Base-by-base conservation (phyloP, 2,329 filamentous ascomycete genomes). In the Dactylonectria estremocensis region DNA sequence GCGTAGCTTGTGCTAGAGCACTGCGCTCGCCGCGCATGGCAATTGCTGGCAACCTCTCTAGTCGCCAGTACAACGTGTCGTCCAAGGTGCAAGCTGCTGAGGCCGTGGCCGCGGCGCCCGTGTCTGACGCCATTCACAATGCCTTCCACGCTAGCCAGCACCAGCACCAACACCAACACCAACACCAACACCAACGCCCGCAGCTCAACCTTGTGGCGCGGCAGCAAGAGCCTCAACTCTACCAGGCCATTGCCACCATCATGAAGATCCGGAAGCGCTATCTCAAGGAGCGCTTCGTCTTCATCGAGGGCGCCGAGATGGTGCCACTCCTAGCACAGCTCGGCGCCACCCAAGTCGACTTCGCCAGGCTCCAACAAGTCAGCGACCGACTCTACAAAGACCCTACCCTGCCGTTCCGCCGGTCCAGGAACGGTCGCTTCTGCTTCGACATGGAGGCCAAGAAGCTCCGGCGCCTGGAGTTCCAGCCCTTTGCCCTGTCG, bases 401-500 rank as follows among this genome's bases (percentile, higher is more conserved):
- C 58, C 75, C 76, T 20, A 77, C 75, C 2, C 69, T 77, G 13
- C 65, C 69, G 40, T 77, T 71, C 64, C 75, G 76, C 35, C 69
- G 64, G 22, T 64, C 68, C 5, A 73, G 63, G 11, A 74, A 72
- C 56, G 75, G 74, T 9, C 67, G 73, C 20, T 78, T 74, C 62
- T 76, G 66, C 56, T 60, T 76, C 43, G 76, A 78, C 49, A 56
- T 67, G 31, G 69, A 69, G 28, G 67, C 70, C n/a, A 52, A 65
- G 6, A 70, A 61, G 40, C 66, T 78, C 50, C 72, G 74, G 3
- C 68, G 77, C 14, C 72, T 77, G 20, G 74, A 77, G 63, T 64
- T 68, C 28, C 77, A 78, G 61, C 74, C 74, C 3, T 77, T 74
- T 61, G 65, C 69, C 16, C 60, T 78, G 18, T 73, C 76, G 11